Conservation (phyloP, 352 stramenopile genomes). For the Sclerospora graminicola region DNA sequence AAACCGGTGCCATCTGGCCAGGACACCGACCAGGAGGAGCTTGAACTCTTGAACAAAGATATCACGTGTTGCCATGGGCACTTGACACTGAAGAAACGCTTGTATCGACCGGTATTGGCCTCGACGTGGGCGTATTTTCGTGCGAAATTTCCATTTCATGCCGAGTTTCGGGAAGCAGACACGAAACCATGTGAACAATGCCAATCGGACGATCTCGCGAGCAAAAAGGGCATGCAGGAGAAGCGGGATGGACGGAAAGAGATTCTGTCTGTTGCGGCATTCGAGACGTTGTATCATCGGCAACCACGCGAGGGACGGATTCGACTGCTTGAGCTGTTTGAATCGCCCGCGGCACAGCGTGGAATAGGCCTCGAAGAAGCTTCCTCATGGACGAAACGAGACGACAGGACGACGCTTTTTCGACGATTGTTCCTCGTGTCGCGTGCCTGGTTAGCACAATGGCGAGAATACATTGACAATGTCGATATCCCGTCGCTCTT, state of each 20-base stretch:
- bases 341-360: conserved; percentile 12
- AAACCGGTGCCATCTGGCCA: too few relatives aligned
- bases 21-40: too few relatives aligned
- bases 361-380: conserved; percentile 15
- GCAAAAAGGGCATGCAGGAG: conserved; percentile 40
- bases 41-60: conserved; percentile 45
- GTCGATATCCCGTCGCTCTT: conserved; percentile 34
- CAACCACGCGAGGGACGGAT: conserved; percentile 22
- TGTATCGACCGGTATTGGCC: conserved; percentile 37
- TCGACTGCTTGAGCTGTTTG: conserved; percentile 39
- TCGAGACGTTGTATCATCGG: conserved; percentile 47
- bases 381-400: conserved; percentile 12
- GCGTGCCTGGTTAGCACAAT: conserved; percentile 44
- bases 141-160: conserved; percentile 35
- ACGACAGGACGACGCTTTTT: conserved; percentile 4
- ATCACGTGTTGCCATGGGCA: conserved; percentile 64
- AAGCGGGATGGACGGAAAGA: conserved; percentile 44
- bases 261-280: conserved; percentile 37
- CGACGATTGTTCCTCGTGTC: conserved; percentile 49
- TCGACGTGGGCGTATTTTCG: conserved; percentile 59
- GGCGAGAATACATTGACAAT: conserved; percentile 67
- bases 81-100: conserved; percentile 54
- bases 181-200: conserved; percentile 42
- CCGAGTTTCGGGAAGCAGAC: conserved; percentile 24
- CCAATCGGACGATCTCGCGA: conserved; percentile 32